Conservation (phyloP, 2,329 filamentous ascomycete genomes). For the Arthrobotrys musiformis region DNA sequence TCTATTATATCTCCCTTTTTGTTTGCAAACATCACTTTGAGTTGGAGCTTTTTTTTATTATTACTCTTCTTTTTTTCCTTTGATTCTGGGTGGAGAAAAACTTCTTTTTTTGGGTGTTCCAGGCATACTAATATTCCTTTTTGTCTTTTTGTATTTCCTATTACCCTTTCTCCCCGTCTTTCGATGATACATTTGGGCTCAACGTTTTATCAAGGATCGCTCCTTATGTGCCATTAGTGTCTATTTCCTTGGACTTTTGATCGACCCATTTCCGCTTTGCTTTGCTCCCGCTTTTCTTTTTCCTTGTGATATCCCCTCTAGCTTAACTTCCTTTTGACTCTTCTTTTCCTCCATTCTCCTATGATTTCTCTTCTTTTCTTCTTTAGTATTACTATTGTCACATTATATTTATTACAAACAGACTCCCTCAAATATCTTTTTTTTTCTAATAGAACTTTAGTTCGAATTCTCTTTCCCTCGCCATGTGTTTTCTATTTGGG, state of each 20-base stretch:
- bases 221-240: constrained; percentile 35
- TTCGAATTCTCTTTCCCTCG: background rate
- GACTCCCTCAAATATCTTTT: background rate
- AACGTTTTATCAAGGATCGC: constrained; percentile 36
- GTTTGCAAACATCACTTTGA: constrained; percentile 21
- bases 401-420: constrained; percentile 17
- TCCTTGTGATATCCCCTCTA: constrained; percentile 40
- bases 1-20: constrained; percentile 26
- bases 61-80: constrained; percentile 6
- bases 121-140: background rate
- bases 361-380: background rate
- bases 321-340: constrained; percentile 9
- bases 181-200: constrained; percentile 15
- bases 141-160: background rate
- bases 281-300: background rate
- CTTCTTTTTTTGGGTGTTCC: constrained; percentile 32
- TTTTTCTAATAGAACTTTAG: background rate
- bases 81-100: constrained; percentile 36
- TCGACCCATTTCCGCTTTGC: background rate
- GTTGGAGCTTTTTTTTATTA: constrained; percentile 27
- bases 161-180: background rate
- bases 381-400: constrained; percentile 19
- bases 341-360: background rate
- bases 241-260: background rate
- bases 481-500: too few species aligned